Evolutionary conservation across 23 red algal genomes (phyloP), one percentile per base, ranked within the genome.

Genomic region (Gracilaria vermiculophylla): DNA sequence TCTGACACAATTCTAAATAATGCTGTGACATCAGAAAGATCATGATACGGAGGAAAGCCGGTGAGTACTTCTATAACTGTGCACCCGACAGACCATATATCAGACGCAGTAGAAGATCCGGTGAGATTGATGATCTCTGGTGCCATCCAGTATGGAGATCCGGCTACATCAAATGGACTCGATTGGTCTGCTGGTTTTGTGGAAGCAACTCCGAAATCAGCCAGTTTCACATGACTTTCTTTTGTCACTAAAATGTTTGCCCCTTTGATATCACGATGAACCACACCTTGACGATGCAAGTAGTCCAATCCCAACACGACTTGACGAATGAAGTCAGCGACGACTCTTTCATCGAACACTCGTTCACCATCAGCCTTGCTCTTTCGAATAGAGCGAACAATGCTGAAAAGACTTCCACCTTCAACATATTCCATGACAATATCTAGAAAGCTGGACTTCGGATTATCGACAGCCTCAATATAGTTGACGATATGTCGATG

Each of bases 101-200:
- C 97, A 33, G 92, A 92, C 0, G 89, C 97, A 33, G 97, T 99
- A 21, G 91, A 88, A 50, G 75, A 94, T 13, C 97, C 97, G 15
- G 87, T 85, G 65, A 96, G 82, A 42, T 81, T 83, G 62, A 99
- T 99, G 58, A 99, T 99, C 72, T 99, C 97, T 42, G 97, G 97
- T 19, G 97, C 97, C 97, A 99, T 99, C 97, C 97, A 99, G 84
- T 99, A 95, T 37, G 97, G 97, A 42, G 97, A 94, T 6, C 97
- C 97, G 14, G 87, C 97, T n/a, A 96, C 89, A 62, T 98, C 95
- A 42, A 94, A 47, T n/a, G 81, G 87, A 25, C 51, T 84, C 19
- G 76, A 55, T 29, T 76, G 54, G 57, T 96, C 82, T 33, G 67
- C 61, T 31, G 78, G 95, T 81, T 97, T 97, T 31, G 85, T 99